A percentile compares a stretch with the other conserved stretches of the same genome.
These are phyloP conservation scores for Stereum hirsutum DNA, from an alignment of 1,284 basidiomycete species.

Conservation along the genomic window DNA sequence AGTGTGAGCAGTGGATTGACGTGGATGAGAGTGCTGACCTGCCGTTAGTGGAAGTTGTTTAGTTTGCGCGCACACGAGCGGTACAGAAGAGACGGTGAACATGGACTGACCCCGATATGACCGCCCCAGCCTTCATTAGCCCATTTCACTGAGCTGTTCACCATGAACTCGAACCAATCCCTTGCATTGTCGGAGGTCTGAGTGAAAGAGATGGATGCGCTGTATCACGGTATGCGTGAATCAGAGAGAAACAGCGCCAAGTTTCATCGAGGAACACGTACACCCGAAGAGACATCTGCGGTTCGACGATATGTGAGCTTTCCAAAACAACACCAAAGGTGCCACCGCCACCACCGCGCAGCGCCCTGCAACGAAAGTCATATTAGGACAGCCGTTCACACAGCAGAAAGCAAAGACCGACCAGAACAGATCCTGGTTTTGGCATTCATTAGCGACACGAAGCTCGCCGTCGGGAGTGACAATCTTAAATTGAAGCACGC, in stretches of 20 bases:
- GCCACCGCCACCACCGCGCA: slow-evolving; percentile 18
- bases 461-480: slow-evolving; percentile 23
- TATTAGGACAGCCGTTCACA: too few relatives aligned
- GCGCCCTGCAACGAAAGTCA: too few relatives aligned
- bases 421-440: slow-evolving; percentile 27
- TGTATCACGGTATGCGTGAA: slow-evolving; percentile 2
- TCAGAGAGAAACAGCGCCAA: not conserved
- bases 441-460: slow-evolving; percentile 23
- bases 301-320: slow-evolving; percentile 17
- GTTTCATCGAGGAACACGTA: too few relatives aligned
- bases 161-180: slow-evolving; percentile 19
- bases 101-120: slow-evolving; percentile 24
- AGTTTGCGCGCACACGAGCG: too few relatives aligned
- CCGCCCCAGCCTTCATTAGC: slow-evolving; percentile 46
- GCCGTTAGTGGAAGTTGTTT: slow-evolving; percentile 2
- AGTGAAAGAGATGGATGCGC: slow-evolving; percentile 14
- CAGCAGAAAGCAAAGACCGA: too few relatives aligned
- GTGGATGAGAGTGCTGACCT: slow-evolving; percentile 13
- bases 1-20: slow-evolving; percentile 22
- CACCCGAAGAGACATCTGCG: slow-evolving; percentile 19
- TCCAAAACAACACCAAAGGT: slow-evolving; percentile 23
- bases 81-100: not conserved
- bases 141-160: slow-evolving; percentile 30
- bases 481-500: slow-evolving; percentile 17
- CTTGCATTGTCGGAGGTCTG: slow-evolving; percentile 10